Percentiles rank a stretch among this genome's conserved stretches.
Evolutionary conservation across 371 early-diverging fungal genomes (phyloP).

Genomic region (Mucor saturninus): DNA sequence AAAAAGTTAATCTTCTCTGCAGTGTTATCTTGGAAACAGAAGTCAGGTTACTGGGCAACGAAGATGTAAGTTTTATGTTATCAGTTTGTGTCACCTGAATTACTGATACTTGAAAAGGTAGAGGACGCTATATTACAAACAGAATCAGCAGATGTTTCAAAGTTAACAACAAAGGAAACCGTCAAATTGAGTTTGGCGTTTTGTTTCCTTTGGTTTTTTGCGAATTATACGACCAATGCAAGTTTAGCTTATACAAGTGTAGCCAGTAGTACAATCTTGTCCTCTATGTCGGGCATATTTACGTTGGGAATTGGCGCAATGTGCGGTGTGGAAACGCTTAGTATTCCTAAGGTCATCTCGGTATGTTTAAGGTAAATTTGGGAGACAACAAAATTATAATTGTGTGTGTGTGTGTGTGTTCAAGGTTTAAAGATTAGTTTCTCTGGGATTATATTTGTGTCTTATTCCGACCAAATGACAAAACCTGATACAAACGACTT

Average conservation of each 20-base stretch:
- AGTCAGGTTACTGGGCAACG: conserved; percentile 8
- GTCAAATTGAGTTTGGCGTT: conserved; percentile 67
- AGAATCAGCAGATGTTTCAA: neutral
- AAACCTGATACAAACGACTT: conserved; percentile 10
- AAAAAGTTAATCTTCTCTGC: neutral
- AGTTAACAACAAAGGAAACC: conserved; percentile 40
- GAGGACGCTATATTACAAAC: neutral
- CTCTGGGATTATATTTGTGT: conserved; percentile 63
- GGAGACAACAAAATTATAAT: neutral
- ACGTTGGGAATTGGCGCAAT: conserved; percentile 77
- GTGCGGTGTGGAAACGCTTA: conserved; percentile 67
- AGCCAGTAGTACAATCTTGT: conserved; percentile 72
- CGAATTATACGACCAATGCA: conserved; percentile 72
- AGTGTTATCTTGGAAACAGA: conserved; percentile 19
- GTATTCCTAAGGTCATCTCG: conserved; percentile 56
- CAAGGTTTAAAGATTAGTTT: conserved; percentile 41
- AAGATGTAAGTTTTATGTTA: conserved; percentile 7
- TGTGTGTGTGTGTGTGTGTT: neutral
- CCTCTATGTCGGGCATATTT: conserved; percentile 76
- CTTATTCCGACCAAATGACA: conserved; percentile 43
- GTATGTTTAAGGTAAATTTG: conserved; percentile 56
- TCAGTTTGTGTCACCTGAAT: neutral
- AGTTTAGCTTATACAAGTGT: conserved; percentile 76
- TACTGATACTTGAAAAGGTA: neutral
- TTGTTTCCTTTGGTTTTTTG: conserved; percentile 75